A percentile compares a stretch with the other conserved stretches of the same genome.
Evolutionary conservation across 306 rosid genomes (phyloP).

Genomic region (Argentina anserina): DNA sequence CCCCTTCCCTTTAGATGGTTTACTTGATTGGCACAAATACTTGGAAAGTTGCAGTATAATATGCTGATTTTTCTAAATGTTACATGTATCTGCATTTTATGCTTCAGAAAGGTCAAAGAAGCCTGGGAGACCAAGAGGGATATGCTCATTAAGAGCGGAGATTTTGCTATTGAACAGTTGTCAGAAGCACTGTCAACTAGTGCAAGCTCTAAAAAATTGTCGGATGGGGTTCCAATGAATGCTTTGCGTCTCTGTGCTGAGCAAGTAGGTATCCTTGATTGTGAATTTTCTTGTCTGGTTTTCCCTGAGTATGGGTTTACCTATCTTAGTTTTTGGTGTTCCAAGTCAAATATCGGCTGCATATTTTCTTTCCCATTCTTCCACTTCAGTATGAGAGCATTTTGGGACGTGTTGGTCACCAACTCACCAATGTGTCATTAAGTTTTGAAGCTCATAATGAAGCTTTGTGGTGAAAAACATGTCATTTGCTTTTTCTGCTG

Average conservation of each 20-base stretch:
- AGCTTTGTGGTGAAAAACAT: not conserved
- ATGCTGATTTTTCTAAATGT: not conserved
- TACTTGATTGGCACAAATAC: not conserved
- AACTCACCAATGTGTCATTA: not conserved
- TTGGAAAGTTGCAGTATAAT: not conserved
- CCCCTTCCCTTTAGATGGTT: not conserved
- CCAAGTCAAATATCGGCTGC: not conserved
- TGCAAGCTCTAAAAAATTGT: slow-evolving; percentile 61
- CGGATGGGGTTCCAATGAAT: slow-evolving; percentile 57
- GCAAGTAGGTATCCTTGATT: slow-evolving; percentile 48
- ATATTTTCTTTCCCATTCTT: not conserved
- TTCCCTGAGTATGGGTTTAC: not conserved
- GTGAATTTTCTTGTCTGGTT: not conserved
- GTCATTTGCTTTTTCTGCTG: not conserved
- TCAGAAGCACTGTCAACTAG: slow-evolving; percentile 69
- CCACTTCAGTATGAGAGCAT: not conserved
- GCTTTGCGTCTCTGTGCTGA: slow-evolving; percentile 67
- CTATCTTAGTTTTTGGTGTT: not conserved
- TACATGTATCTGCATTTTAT: slow-evolving; percentile 15
- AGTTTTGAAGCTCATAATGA: not conserved
- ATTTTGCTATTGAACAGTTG: slow-evolving; percentile 79
- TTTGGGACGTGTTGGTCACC: not conserved
- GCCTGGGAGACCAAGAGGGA: slow-evolving; percentile 80
- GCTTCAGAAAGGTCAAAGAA: slow-evolving; percentile 77
- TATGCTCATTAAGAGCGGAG: slow-evolving; percentile 76